Base-by-base conservation (phyloP, 768 basidiomycete species). In the Psilocybe cubensis region DNA sequence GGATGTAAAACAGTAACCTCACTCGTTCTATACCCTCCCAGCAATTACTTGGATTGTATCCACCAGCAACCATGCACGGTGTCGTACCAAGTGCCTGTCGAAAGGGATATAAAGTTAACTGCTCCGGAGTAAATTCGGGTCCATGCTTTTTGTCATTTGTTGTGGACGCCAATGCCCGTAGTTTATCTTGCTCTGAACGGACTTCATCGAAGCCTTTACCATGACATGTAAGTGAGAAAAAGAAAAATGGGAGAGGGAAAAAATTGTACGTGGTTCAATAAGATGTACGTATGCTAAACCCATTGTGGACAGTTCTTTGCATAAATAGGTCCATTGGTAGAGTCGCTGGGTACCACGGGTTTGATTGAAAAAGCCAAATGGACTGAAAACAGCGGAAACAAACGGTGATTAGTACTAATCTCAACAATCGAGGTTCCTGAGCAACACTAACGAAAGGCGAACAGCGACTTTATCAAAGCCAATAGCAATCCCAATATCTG, bases 401-500 rank as follows among this genome's bases (percentile, higher is more conserved):
- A 21, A 48, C 4, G 27, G 54, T 51, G 28, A 45, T 10, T 2
- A 33, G 14, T 23, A n/a, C 17, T 4, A 0, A n/a, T 8, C 25
- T 23, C 10, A 31, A 31, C 20, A 23, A 24, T 33, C n/a, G 7
- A 10, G 4, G 12, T 44, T 21, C 23, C 12, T 11, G 7, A 48
- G 29, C 38, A 25, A 11, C 35, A 62, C 56, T 11, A 33, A 63
- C 62, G 63, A 59, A 18, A 86, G 42, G 8, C 85, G 77, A 51
- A 87, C 72, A 0, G 74, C 83, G 5, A 78, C 73, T 10, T 74
- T 73, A 21, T 81, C 76, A 27, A 73, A 69, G 1, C 86, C 87
- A 35, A 87, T 70, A 0, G 79, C 77, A 0, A 73, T 66, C 12
- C 70, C 68, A 4, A 86, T 64, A 2, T 79, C 80, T 18, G 76